phyloP scores from a whole-genome alignment of 495 filamentous ascomycete genomes.

The Hypoxylon lienhwacheense region DNA sequence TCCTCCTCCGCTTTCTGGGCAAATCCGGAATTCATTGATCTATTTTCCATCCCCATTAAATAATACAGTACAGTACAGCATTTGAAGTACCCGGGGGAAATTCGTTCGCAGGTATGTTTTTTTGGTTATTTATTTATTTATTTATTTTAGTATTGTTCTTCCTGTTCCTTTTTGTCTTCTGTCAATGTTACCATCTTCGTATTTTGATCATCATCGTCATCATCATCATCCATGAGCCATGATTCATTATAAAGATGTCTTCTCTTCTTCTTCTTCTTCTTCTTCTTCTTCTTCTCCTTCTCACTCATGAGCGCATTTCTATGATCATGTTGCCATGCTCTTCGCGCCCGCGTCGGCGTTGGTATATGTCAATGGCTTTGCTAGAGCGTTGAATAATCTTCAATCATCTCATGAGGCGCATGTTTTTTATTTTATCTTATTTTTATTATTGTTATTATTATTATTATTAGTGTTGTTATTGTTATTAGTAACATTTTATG shows the following conservation, averaged over 20 bases:
- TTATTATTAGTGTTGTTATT: conserved; percentile 2
- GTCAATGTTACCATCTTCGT: too few species aligned
- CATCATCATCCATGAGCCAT: too few species aligned
- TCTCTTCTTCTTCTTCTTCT: conserved; percentile 2
- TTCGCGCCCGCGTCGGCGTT: conserved; percentile 11
- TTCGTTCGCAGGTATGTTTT: conserved; percentile 29
- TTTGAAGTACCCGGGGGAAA: too few species aligned
- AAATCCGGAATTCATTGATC: conserved; percentile 35
- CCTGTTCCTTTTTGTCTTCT: not conserved
- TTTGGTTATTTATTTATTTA: not conserved
- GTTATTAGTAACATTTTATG: too few species aligned
- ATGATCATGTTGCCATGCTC: conserved; percentile 9
- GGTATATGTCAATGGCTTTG: conserved; percentile 12
- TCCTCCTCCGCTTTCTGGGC: conserved; percentile 39
- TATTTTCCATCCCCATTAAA: conserved; percentile 37
- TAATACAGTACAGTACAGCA: too few species aligned
- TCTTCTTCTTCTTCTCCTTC: not conserved
- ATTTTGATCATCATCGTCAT: too few species aligned
- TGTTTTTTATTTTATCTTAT: not conserved
- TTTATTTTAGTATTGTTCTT: not conserved
- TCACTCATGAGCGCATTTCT: conserved; percentile 22
- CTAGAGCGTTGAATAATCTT: conserved; percentile 14
- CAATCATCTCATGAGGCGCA: conserved; percentile 10
- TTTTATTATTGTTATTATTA: not conserved
- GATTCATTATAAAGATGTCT: conserved; percentile 2